These are phyloP conservation scores for Erucastrum elatum DNA, from an alignment of 345 rosid genomes.

Conservation along the genomic window DNA sequence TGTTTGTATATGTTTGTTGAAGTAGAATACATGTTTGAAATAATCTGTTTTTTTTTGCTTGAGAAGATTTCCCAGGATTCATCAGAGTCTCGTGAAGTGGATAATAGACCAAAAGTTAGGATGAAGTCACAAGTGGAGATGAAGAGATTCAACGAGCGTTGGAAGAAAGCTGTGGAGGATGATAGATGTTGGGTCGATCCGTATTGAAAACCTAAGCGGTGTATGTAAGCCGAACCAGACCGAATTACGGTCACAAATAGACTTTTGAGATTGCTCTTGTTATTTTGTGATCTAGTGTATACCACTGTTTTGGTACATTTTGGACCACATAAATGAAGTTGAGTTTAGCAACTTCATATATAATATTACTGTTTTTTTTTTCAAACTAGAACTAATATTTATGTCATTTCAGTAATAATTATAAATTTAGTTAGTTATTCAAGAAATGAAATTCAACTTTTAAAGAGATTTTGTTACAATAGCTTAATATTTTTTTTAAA, in stretches of 20 bases:
- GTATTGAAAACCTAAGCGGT: conserved; percentile 28
- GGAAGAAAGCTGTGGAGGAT: conserved; percentile 59
- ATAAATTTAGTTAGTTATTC: too few relatives aligned
- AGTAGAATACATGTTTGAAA: background rate
- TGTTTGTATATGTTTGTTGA: conserved; percentile 22
- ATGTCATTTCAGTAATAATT: background rate
- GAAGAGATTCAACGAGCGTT: conserved; percentile 66
- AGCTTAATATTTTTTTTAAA: too few relatives aligned
- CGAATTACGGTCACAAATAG: conserved; percentile 1
- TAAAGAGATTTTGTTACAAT: too few relatives aligned
- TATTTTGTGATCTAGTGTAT: conserved; percentile 6
- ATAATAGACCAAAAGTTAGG: conserved; percentile 71
- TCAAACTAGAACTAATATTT: too few relatives aligned
- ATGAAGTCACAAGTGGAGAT: conserved; percentile 70
- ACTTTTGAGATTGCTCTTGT: conserved; percentile 6
- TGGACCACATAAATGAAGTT: too few relatives aligned
- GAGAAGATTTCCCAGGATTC: conserved; percentile 35
- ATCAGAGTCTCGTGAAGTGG: conserved; percentile 42
- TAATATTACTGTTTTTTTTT: too few relatives aligned
- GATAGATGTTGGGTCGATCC: conserved; percentile 95
- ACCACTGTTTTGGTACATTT: conserved; percentile 25
- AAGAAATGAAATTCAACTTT: background rate
- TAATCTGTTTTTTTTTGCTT: background rate
- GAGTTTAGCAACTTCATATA: too few relatives aligned
- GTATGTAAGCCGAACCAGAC: conserved; percentile 18